Percentiles rank a stretch among this genome's conserved stretches.
phyloP scores from a whole-genome alignment of 2,329 filamentous ascomycete species.

The Penicillium sp. region DNA sequence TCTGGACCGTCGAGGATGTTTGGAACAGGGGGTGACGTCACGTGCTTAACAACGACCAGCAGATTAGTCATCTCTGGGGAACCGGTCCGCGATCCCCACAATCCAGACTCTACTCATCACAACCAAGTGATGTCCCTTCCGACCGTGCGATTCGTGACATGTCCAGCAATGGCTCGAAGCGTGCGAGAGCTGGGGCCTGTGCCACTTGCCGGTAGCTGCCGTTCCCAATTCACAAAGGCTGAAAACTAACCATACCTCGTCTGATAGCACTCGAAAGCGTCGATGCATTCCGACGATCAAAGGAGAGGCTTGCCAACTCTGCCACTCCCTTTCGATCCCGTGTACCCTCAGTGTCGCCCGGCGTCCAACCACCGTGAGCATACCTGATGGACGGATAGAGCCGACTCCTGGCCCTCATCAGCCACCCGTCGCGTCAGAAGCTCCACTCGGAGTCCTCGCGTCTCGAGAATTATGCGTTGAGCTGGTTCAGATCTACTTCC shows the following conservation, averaged over 20 bases:
- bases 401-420: background rate
- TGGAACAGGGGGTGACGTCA: too few relatives aligned
- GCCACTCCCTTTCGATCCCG: constrained; percentile 19
- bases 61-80: background rate
- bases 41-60: too few relatives aligned
- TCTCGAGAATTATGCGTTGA: constrained; percentile 20
- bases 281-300: constrained; percentile 22
- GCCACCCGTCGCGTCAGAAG: background rate
- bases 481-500: constrained; percentile 28
- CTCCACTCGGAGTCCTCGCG: constrained; percentile 5
- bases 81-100: background rate
- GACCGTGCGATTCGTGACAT: background rate
- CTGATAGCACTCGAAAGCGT: constrained; percentile 21
- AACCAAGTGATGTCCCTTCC: background rate
- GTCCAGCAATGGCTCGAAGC: constrained; percentile 6
- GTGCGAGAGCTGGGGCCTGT: constrained; percentile 22
- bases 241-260: background rate
- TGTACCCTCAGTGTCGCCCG: constrained; percentile 17
- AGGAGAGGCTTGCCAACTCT: constrained; percentile 22
- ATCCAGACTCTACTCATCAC: background rate
- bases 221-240: background rate
- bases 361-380: background rate
- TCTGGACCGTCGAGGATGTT: too few relatives aligned
- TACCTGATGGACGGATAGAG: background rate
- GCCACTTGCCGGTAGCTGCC: constrained; percentile 21